Conservation (phyloP, 208 protist genomes). For the Leishmania martiniquensis region DNA sequence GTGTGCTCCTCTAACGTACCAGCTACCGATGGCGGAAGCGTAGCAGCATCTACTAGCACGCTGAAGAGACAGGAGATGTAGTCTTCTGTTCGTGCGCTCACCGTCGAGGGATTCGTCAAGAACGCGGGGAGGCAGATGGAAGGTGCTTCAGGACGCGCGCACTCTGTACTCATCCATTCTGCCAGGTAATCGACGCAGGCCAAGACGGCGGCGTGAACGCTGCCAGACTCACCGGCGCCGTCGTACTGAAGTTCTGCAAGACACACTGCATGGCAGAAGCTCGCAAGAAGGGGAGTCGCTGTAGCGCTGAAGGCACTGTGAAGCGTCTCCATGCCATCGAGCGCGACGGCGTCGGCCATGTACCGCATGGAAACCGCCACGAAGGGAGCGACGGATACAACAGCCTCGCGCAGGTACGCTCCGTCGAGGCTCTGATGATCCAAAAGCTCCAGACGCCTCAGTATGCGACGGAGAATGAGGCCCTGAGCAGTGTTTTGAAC, state of each 20-base stretch:
- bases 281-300: conserved; percentile 13
- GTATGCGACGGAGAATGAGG: conserved; percentile 3
- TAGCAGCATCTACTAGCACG: conserved; percentile 21
- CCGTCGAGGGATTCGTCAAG: background rate
- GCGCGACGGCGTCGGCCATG: conserved; percentile 19
- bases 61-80: conserved; percentile 13
- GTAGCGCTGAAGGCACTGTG: conserved; percentile 7
- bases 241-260: conserved; percentile 21
- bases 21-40: conserved; percentile 13
- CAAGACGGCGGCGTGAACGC: conserved; percentile 25
- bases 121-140: background rate
- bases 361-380: conserved; percentile 22
- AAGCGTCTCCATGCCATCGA: conserved; percentile 9
- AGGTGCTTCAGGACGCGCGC: background rate
- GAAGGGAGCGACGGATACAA: conserved; percentile 7
- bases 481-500: conserved; percentile 9
- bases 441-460: background rate
- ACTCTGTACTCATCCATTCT: conserved; percentile 4
- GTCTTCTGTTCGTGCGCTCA: background rate
- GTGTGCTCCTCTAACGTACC: conserved; percentile 19
- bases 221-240: conserved; percentile 15
- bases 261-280: conserved; percentile 8
- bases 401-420: background rate
- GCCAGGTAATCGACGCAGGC: conserved; percentile 22
- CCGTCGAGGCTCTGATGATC: background rate